Base-by-base conservation (phyloP, 495 filamentous ascomycete genomes). In the Barbatosphaeria neglecta region DNA sequence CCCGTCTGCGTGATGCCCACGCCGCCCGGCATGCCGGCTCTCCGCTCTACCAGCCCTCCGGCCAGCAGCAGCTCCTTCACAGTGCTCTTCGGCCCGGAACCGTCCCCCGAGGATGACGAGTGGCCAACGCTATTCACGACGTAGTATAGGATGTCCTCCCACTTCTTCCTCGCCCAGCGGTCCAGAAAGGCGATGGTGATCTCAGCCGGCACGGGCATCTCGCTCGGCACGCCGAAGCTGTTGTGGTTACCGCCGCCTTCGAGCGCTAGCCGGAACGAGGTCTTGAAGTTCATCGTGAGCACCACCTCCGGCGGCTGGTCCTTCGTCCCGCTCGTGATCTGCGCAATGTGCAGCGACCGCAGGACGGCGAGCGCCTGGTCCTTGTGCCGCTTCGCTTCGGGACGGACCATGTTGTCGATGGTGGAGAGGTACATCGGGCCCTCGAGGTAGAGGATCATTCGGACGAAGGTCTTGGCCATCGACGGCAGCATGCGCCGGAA, bases 401-500 rank as follows among this genome's bases (percentile, higher is more conserved):
- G 70, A 37, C 77, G 80, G 45, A 96, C 80, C 87, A 90, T 95
- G 18, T 77, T 61, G 52, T 96, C 87, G 42, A 97, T 73, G 61
- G 92, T 83, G 25, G 76, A 63, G 5, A 85, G 73, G 2, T 77
- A 76, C 48, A 96, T 71, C 9, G 90, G 86, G 15, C 70, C 65
- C 41, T 85, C 82, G 64, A 89, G 80, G 64, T 94, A 98, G 2
- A 98, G 77, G 49, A 98, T 75, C 15, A 84, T 86, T 78, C 95
- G 94, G 41, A 97, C 93, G 62, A 97, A 86, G 35, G 79, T 83
- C 74, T 98, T 96, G 57, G 92, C 92, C 44, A 95, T 65, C 48
- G 90, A 86, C 49, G 93, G 86, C 46, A 97, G 76, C 89, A 97
- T 95, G 67, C 92, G 88, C 52, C 93, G 80, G 65, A 96, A 97